phyloP scores from a whole-genome alignment of 441 rosid genomes.

The Omphalea diandra region DNA sequence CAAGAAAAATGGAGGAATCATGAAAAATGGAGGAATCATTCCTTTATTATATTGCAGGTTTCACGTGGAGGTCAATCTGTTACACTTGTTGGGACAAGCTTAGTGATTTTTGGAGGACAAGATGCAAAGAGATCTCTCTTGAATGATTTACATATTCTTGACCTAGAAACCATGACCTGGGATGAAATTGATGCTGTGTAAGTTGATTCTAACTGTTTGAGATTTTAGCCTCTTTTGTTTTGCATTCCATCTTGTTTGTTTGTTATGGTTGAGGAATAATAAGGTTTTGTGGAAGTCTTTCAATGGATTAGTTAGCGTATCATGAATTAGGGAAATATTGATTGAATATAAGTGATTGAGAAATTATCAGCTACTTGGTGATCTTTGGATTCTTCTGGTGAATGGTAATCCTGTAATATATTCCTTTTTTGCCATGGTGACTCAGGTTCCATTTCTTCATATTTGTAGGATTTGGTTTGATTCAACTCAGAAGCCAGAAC shows the following conservation, averaged over 20 bases:
- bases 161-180: conserved; percentile 98
- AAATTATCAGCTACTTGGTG: conserved; percentile 7
- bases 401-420: not conserved
- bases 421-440: not conserved
- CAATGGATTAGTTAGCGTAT: not conserved
- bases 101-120: conserved; percentile 97
- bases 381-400: conserved; percentile 2
- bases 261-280: conserved; percentile 10
- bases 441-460: not conserved
- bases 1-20: too few species aligned
- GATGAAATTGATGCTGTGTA: conserved; percentile 95
- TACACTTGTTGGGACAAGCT: conserved; percentile 75
- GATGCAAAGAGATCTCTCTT: conserved; percentile 87
- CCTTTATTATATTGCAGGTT: conserved; percentile 45
- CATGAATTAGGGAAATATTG: not conserved
- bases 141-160: conserved; percentile 95
- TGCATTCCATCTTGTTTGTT: conserved; percentile 10
- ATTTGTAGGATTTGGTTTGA: conserved; percentile 4
- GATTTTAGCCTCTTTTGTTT: not conserved
- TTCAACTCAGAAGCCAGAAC: not conserved
- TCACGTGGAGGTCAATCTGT: conserved; percentile 99
- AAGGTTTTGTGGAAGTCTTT: not conserved
- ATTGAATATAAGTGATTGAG: not conserved
- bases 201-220: conserved; percentile 31
- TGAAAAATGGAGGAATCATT: not conserved